These are phyloP conservation scores for Tetrahymena borealis DNA, from an alignment of 73 alveolate genomes.

Conservation along the genomic window DNA sequence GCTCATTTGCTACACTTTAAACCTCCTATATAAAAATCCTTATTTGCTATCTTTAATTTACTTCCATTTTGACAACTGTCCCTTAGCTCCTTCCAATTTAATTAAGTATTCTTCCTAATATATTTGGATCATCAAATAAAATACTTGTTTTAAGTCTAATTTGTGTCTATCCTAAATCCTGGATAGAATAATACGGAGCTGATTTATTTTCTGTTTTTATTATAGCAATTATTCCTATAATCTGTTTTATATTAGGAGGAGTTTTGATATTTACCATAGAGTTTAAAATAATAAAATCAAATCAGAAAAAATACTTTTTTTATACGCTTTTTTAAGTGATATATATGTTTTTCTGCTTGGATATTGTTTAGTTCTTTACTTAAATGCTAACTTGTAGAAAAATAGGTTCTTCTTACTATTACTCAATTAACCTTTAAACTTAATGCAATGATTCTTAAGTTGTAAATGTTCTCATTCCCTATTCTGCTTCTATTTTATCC, in stretches of 20 bases:
- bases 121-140: not conserved
- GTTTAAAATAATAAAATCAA: not conserved
- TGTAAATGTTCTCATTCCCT: not conserved
- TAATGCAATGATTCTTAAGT: not conserved
- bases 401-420: not conserved
- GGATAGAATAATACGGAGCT: not conserved
- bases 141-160: not conserved
- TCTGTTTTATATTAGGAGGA: not conserved
- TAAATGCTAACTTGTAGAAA: not conserved
- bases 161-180: not conserved
- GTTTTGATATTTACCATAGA: not conserved
- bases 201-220: not conserved
- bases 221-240: not conserved
- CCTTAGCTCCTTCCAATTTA: not conserved
- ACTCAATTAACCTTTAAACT: not conserved
- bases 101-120: not conserved
- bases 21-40: not conserved
- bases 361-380: not conserved
- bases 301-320: not conserved
- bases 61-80: not conserved
- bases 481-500: not conserved
- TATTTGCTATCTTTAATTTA: not conserved
- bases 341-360: not conserved
- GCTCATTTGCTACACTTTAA: not conserved
- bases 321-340: not conserved